A percentile compares a stretch with the other conserved stretches of the same genome.
Evolutionary conservation across 495 filamentous ascomycete species (phyloP).

Genomic region (Corynascus novoguineensis): DNA sequence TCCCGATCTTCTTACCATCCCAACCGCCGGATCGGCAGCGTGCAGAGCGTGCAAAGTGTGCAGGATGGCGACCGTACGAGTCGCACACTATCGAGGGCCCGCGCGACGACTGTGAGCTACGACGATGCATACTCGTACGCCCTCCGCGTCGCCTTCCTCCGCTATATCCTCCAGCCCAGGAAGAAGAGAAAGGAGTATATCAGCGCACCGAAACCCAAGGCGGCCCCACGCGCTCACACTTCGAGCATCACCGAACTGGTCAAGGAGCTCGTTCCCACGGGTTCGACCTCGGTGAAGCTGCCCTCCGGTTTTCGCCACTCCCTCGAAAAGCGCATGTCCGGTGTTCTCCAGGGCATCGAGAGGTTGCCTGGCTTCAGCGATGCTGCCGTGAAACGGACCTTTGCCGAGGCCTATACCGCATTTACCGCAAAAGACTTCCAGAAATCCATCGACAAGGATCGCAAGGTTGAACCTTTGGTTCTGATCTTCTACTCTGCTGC

Average conservation of each 20-base stretch:
- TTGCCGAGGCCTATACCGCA: slow-evolving; percentile 71
- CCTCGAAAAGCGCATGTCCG: slow-evolving; percentile 69
- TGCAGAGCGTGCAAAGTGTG: slow-evolving; percentile 35
- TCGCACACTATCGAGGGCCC: slow-evolving; percentile 34
- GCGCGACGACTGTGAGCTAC: slow-evolving; percentile 41
- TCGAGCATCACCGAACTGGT: slow-evolving; percentile 62
- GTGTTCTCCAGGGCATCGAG: slow-evolving; percentile 68
- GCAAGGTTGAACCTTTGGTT: slow-evolving; percentile 89
- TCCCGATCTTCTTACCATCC: slow-evolving; percentile 31
- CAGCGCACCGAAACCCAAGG: slow-evolving; percentile 55
- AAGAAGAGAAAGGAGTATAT: slow-evolving; percentile 81
- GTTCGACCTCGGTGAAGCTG: slow-evolving; percentile 40
- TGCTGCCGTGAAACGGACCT: slow-evolving; percentile 79
- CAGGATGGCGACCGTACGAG: slow-evolving; percentile 30
- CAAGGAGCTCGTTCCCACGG: slow-evolving; percentile 45
- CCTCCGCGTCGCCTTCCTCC: slow-evolving; percentile 83
- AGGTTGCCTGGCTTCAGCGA: slow-evolving; percentile 78
- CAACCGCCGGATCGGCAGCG: slow-evolving; percentile 41
- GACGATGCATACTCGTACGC: slow-evolving; percentile 85
- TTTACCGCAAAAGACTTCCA: slow-evolving; percentile 75
- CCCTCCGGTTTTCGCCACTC: slow-evolving; percentile 57
- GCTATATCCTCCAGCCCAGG: slow-evolving; percentile 88
- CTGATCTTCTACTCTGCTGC: slow-evolving; percentile 71
- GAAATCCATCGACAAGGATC: slow-evolving; percentile 86
- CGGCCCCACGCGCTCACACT: slow-evolving; percentile 58